Evolutionary conservation across 2,329 filamentous ascomycete species (phyloP).

Genomic region (Pestalotiopsis sp.): DNA sequence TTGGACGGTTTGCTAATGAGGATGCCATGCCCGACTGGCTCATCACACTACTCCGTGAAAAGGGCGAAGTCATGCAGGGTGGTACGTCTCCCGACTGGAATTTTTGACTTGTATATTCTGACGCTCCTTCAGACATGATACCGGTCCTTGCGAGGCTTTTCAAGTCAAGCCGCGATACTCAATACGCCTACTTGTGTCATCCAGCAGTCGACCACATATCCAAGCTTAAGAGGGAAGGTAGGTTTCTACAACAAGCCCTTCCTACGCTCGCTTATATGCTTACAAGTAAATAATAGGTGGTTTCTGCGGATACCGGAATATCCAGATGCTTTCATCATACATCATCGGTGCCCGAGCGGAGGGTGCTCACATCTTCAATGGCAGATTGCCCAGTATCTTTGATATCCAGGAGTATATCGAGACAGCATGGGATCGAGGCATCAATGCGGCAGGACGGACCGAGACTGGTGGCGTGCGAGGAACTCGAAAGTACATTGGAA

Average conservation of each 20-base stretch:
- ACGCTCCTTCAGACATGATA: constrained; percentile 50
- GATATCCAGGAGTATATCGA: constrained; percentile 86
- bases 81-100: constrained; percentile 32
- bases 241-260: neutral
- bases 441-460: constrained; percentile 70
- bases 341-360: constrained; percentile 59
- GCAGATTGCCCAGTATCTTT: constrained; percentile 72
- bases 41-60: constrained; percentile 58
- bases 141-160: constrained; percentile 63
- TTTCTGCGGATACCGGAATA: constrained; percentile 94
- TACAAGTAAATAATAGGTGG: constrained; percentile 57
- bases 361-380: constrained; percentile 61
- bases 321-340: constrained; percentile 86
- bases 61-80: constrained; percentile 54
- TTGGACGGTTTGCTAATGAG: constrained; percentile 73
- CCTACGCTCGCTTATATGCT: neutral
- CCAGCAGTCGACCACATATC: constrained; percentile 75
- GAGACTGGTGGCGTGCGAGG: constrained; percentile 86
- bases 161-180: constrained; percentile 62
- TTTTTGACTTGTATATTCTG: neutral
- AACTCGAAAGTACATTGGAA: constrained; percentile 96
- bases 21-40: constrained; percentile 74
- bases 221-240: constrained; percentile 75
- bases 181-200: constrained; percentile 78
- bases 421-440: constrained; percentile 80